A percentile compares a stretch with the other conserved stretches of the same genome.
Conservation (phyloP, 176 grass and related monocot genomes). For the Triticum turgidum region DNA sequence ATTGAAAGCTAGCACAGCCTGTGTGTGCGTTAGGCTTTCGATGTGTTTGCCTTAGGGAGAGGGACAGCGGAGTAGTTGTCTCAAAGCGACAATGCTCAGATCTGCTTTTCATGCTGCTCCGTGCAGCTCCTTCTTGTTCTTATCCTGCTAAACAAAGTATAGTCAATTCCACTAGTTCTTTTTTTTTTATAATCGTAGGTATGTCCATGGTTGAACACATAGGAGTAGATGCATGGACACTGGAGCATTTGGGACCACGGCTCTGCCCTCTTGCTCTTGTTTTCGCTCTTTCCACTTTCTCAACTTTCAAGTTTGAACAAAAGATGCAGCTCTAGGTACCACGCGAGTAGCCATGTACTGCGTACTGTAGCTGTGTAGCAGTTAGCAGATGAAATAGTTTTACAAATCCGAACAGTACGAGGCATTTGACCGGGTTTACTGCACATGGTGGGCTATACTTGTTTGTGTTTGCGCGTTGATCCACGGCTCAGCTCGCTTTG, state of each 20-base stretch:
- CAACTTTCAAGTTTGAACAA: background rate
- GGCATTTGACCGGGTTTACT: too few relatives aligned
- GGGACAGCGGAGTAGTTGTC: slow-evolving; percentile 28
- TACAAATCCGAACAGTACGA: too few relatives aligned
- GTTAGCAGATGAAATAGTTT: too few relatives aligned
- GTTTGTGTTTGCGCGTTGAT: background rate
- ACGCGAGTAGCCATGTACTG: background rate
- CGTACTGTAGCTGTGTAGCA: too few relatives aligned
- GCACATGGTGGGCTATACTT: background rate
- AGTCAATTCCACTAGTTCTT: background rate
- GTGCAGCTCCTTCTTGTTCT: background rate
- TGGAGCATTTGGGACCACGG: background rate
- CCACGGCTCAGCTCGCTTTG: background rate
- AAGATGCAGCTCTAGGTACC: background rate
- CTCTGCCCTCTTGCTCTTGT: background rate
- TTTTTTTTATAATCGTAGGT: background rate
- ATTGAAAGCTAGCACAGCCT: slow-evolving; percentile 35
- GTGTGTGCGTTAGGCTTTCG: slow-evolving; percentile 44
- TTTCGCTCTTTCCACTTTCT: background rate
- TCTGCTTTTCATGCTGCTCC: slow-evolving; percentile 39
- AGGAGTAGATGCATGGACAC: background rate
- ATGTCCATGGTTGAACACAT: background rate
- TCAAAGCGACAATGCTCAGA: background rate
- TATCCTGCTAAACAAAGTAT: background rate
- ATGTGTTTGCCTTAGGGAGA: slow-evolving; percentile 36